Evolutionary conservation across 768 basidiomycete genomes (phyloP), one percentile per base, ranked within the genome.

Genomic region (Boletus sp.): DNA sequence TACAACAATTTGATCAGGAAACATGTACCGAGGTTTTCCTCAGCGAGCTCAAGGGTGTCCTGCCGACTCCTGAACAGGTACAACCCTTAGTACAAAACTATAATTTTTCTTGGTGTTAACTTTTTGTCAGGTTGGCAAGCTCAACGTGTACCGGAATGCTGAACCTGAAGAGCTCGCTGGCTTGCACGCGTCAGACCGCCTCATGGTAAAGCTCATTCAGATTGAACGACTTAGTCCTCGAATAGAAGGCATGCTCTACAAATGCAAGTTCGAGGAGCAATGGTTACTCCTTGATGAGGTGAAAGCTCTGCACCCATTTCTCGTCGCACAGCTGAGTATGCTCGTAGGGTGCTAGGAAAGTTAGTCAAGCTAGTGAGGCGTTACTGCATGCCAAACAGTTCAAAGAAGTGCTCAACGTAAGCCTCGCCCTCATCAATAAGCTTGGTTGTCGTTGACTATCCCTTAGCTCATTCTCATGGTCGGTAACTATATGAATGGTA

Each of bases 401-500:
- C 77, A 93, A 93, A 63, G 88, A 95, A 67, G 74, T 98, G 30
- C 81, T 98, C 48, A 93, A 84, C 59, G 93, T 93, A 60, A 39
- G 55, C 47, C 41, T 64, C 55, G 11, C 81, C 65, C n/a, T 33
- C 43, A 0, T 35, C 33, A 38, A 23, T 27, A 29, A 34, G 43
- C 51, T 21, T 29, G 41, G 19, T 15, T 41, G 32, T 35, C n/a
- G 11, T 34, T 64, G 38, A 61, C 45, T 25, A 41, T 39, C 5
- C 6, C 41, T 19, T 50, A 87, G 88, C 81, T 99, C 39, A 97
- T 98, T 59, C 84, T 99, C 14, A 79, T 95, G 62, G 83, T 99
- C 61, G 96, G 96, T 40, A 99, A 99, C 70, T 99, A 93, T 70
- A 94, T 98, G 87, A 99, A 99, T 67, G 93, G 94, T 7, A 88